Base-by-base conservation (phyloP, 1,284 basidiomycete genomes). In the Ceratobasidium sp. region DNA sequence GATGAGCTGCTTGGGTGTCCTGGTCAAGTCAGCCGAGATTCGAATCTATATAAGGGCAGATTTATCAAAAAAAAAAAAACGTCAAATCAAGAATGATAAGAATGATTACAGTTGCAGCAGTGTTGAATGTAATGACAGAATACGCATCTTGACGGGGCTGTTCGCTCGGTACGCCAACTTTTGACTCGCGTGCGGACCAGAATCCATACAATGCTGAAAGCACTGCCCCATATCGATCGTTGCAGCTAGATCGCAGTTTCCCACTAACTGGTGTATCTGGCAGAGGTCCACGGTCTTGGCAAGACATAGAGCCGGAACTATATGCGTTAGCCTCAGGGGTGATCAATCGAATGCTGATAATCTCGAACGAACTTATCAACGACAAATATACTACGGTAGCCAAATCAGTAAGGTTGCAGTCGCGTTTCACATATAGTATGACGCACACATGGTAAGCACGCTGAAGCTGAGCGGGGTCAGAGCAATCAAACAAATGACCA, bases 131-230 rank as follows among this genome's bases (percentile, higher is more conserved):
- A 21, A 88, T 74, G 48, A 88, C 81, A n/a, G 84, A 86, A 75
- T 89, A 89, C 1, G 87, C 81, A 40, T 72, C 84, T 83, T 78
- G 86, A 83, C 0, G 86, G 86, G 73, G 87, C 86, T 0, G 87
- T 88, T 12, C 88, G 72, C 88, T 87, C 28, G 21, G 25, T 5
- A n/a, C 6, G 11, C 59, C 60, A 30, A 33, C 74, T 3, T 81
- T 83, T 6, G 82, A 79, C 36, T 83, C 80, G 9, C 87, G 83
- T 2, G 87, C 83, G 11, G 79, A 76, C 86, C 86, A 87, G 76
- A 88, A 88, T 9, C 79, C 79, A 72, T 85, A 77, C 6, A 87
- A 73, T 0, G 87, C 84, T 0, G 85, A 86, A 58, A 84, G 84
- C 0, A 87, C 87, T 1, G 87, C 86, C 0, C 87, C 87, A 33